Evolutionary conservation across 2,329 filamentous ascomycete genomes (phyloP).

Genomic region (Plenodomus tracheiphilus): DNA sequence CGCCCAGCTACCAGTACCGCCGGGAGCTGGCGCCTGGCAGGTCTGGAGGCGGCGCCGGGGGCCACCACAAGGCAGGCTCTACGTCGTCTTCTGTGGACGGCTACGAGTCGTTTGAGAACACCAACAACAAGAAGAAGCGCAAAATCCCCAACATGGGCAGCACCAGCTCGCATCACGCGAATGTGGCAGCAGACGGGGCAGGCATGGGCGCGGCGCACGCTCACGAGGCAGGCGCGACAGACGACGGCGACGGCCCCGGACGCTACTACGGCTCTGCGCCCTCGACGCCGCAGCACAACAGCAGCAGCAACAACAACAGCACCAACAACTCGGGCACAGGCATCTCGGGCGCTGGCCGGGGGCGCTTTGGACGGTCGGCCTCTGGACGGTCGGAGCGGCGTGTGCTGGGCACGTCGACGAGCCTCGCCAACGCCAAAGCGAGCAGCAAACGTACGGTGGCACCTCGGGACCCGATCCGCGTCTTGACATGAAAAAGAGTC

Average conservation of each 20-base stretch:
- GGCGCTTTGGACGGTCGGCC: slow-evolving; percentile 71
- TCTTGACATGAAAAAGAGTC: slow-evolving; percentile 20
- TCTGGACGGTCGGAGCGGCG: slow-evolving; percentile 49
- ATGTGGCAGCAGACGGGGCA: slow-evolving; percentile 65
- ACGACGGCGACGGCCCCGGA: slow-evolving; percentile 52
- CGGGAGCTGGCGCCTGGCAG: slow-evolving; percentile 30
- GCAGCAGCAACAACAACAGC: slow-evolving; percentile 14
- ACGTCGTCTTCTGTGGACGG: slow-evolving; percentile 76
- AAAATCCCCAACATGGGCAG: slow-evolving; percentile 93
- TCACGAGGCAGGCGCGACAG: slow-evolving; percentile 48
- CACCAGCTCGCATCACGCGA: slow-evolving; percentile 59
- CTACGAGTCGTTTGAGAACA: slow-evolving; percentile 97
- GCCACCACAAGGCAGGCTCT: slow-evolving; percentile 53
- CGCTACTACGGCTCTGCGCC: slow-evolving; percentile 62
- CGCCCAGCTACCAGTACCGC: slow-evolving; percentile 45
- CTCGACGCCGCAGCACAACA: slow-evolving; percentile 55
- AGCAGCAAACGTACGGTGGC: slow-evolving; percentile 44
- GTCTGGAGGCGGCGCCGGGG: slow-evolving; percentile 30
- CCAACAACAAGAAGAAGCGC: slow-evolving; percentile 98
- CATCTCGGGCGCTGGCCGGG: slow-evolving; percentile 82
- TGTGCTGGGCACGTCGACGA: slow-evolving; percentile 48
- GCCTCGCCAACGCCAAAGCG: slow-evolving; percentile 49
- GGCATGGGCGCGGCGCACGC: slow-evolving; percentile 61
- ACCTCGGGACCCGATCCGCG: slow-evolving; percentile 31
- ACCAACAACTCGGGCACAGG: slow-evolving; percentile 58